phyloP scores from a whole-genome alignment of 2,329 filamentous ascomycete genomes.

The Sporothrix globosa region DNA sequence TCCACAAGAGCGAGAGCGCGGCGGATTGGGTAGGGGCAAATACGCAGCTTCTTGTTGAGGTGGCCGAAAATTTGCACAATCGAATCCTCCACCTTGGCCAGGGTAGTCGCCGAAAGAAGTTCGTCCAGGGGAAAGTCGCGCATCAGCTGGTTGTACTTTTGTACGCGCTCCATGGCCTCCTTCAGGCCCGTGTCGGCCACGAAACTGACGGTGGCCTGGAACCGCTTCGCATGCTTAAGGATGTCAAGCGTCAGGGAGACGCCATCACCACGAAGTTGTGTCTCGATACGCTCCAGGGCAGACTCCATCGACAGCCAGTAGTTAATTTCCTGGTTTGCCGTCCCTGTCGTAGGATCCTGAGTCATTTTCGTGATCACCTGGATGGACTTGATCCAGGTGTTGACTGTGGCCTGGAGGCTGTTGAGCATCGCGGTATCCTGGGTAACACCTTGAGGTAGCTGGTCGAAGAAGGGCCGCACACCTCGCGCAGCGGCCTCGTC shows the following conservation, averaged over 20 bases:
- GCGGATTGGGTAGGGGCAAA: conserved; percentile 92
- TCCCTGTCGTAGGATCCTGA: conserved; percentile 73
- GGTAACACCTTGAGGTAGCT: conserved; percentile 74
- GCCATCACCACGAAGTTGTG: conserved; percentile 83
- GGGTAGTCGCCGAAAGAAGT: conserved; percentile 84
- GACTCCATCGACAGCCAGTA: conserved; percentile 99
- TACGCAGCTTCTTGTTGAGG: conserved; percentile 95
- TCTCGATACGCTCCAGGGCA: conserved; percentile 87
- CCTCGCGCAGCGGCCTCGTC: conserved; percentile 72
- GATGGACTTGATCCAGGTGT: conserved; percentile 98
- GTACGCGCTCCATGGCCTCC: conserved; percentile 92
- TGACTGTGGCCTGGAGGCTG: conserved; percentile 88
- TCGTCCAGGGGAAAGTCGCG: conserved; percentile 97
- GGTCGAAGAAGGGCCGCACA: conserved; percentile 72
- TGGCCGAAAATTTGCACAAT: conserved; percentile 89
- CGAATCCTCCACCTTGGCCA: conserved; percentile 86
- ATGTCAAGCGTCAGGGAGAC: conserved; percentile 92
- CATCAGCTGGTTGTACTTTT: conserved; percentile 99
- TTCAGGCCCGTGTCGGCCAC: conserved; percentile 93
- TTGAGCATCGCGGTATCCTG: conserved; percentile 92
- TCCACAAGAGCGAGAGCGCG: conserved; percentile 93
- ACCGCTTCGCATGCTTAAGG: conserved; percentile 94
- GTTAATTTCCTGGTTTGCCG: conserved; percentile 96
- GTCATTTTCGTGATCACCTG: conserved; percentile 94
- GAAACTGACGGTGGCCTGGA: conserved; percentile 96